Base-by-base conservation (phyloP, 805 yeast genomes). In the Candida gorgasii region DNA sequence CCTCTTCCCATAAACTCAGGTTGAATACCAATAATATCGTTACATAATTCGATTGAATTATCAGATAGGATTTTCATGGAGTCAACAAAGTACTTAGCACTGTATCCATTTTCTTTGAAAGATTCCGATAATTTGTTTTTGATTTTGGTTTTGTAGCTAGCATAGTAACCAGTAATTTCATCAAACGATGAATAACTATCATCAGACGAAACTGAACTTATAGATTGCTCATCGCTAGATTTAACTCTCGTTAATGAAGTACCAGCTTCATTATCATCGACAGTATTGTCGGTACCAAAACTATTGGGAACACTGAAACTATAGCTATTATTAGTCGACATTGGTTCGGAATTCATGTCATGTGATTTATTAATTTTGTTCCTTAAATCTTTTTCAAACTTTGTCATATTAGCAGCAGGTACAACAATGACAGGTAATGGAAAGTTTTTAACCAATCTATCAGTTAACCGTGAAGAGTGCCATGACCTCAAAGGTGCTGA, bases 371-470 rank as follows among this genome's bases (percentile, higher is more conserved):
- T 59, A 46, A 65, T 48, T 55, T 62, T 57, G 12, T 59, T 62
- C 41, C 73, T 72, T 27, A 80, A 53, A 9, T 62, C 52, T 3
- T 49, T 45, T 53, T 81, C 86, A 60, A 76, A 82, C n/a, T 60
- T 48, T 33, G 67, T 66, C 79, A 79, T 72, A 43, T 80, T 79
- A 47, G 67, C 57, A 2, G 86, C 80, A 1, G 89, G 86, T 0
- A 79, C 83, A 37, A 83, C 75, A 17, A 84, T 71, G n/a, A 80
- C 76, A 0, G 90, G 89, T 12, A 82, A 72, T 3, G 82, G 80
- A 50, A 74, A 80, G 52, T 76, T 77, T 53, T 79, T 80, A 20
- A 84, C 84, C 35, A 83, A 65, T 37, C 86, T 64, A 55, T 82
- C 87, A 17, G 85, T 75, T 29, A 84, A 61, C 49, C 84, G 77